Base-by-base conservation (phyloP, 1,284 basidiomycete species). In the Microbotryomycetes sp. region DNA sequence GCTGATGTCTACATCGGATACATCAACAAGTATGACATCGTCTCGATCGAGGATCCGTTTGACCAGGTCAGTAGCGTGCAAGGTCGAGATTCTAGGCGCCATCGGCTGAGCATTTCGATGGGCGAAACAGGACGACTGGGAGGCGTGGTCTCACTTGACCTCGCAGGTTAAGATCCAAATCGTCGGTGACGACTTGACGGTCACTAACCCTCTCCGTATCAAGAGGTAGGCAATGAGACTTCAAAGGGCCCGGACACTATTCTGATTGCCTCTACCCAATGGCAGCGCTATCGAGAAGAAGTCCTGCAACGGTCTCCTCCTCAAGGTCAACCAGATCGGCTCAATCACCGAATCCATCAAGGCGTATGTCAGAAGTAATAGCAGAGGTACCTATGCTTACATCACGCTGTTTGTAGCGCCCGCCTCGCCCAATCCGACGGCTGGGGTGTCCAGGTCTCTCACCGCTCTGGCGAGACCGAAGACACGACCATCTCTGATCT, bases 401-500 rank as follows among this genome's bases (percentile, higher is more conserved):
- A n/a, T n/a, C n/a, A n/a, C n/a, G n/a, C n/a, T n/a, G n/a, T n/a
- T n/a, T n/a, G 29, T 68, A 91, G 89, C 75, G 92, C 93, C 63
- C 92, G 97, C 79, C 90, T 98, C 74, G 79, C 93, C 57, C 93
- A 97, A 79, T 92, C 89, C 47, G 91, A 92, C 75, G 89, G 89
- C 68, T 98, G 94, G 94, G 92, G 90, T 77, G 90, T 97, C 79
- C 98, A 98, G 94, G 89, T 96, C 76, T 97, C 93, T 67, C 96
- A 98, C 85, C 92, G 96, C 73, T 92, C 88, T 68, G 94, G 94
- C 76, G 93, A 97, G 70, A 76, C 75, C 49, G 73, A 76, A 73
- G 75, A 67, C 80, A 94, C 91, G 62, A 85, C 94, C 78, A 98
- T 98, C 74, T 91, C 96, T 70, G 94, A 98, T 80, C 86, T 99